These are phyloP conservation scores for Tilletia caries DNA, from an alignment of 1,284 basidiomycete genomes.

Conservation along the genomic window DNA sequence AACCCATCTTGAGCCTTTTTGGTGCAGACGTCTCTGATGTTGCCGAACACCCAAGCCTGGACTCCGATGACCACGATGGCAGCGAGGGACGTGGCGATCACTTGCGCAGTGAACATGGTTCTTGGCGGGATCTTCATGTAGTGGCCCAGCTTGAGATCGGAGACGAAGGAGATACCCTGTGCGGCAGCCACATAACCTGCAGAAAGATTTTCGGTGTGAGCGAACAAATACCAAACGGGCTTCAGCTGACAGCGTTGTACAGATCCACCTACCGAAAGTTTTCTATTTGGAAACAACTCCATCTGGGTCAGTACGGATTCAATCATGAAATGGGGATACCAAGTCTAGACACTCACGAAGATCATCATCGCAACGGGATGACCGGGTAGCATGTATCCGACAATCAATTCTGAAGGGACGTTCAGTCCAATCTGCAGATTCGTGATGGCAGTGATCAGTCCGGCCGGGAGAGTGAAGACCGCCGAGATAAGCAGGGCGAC, in stretches of 20 bases:
- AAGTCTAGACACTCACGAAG: slow-evolving; percentile 60
- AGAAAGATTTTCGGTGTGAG: neutral
- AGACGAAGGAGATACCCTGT: slow-evolving; percentile 16
- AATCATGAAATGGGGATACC: neutral
- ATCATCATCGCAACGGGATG: slow-evolving; percentile 15
- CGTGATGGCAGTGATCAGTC: slow-evolving; percentile 17
- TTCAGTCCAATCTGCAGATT: slow-evolving; percentile 15
- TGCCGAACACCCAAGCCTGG: slow-evolving; percentile 71
- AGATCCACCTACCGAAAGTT: too few species aligned
- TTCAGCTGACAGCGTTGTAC: too few species aligned
- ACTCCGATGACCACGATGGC: slow-evolving; percentile 78
- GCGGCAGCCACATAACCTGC: slow-evolving; percentile 24
- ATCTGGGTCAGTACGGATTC: neutral
- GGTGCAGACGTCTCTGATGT: slow-evolving; percentile 69
- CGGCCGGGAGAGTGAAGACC: slow-evolving; percentile 14
- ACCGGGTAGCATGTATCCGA: slow-evolving; percentile 18
- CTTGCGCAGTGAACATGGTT: slow-evolving; percentile 18
- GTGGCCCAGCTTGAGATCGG: slow-evolving; percentile 23
- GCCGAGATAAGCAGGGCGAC: slow-evolving; percentile 4
- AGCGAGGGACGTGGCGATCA: slow-evolving; percentile 61
- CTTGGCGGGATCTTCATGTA: slow-evolving; percentile 26
- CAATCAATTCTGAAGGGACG: slow-evolving; percentile 15
- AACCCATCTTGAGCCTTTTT: slow-evolving; percentile 52
- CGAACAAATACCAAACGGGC: neutral
- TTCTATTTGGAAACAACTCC: too few species aligned